Evolutionary conservation across 2,329 filamentous ascomycete genomes (phyloP).

Genomic region (Colletotrichum sidae): DNA sequence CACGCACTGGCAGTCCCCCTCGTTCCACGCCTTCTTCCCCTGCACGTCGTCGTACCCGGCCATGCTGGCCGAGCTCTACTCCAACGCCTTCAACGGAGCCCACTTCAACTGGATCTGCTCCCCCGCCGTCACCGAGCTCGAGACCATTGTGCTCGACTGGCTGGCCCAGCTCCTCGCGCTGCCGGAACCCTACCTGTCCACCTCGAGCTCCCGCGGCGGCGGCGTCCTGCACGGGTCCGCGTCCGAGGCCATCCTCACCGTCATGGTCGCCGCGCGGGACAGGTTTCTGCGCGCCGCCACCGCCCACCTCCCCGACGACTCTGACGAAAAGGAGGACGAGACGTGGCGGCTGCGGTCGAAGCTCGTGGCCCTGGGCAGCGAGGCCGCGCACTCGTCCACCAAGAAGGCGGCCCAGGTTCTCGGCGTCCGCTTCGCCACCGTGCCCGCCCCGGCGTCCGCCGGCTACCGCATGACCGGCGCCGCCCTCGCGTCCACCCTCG

Average conservation of each 20-base stretch:
- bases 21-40: constrained; percentile 97
- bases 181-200: constrained; percentile 79
- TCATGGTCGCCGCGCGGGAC: constrained; percentile 89
- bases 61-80: constrained; percentile 94
- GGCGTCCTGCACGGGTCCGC: constrained; percentile 96
- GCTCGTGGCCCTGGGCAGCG: constrained; percentile 83
- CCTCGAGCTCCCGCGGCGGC: constrained; percentile 77
- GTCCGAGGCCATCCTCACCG: constrained; percentile 86
- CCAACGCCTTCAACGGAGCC: constrained; percentile 85
- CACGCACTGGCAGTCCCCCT: constrained; percentile 94
- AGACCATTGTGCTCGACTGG: constrained; percentile 95
- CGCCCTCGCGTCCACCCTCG: constrained; percentile 70
- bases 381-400: constrained; percentile 84
- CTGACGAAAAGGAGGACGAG: constrained; percentile 77
- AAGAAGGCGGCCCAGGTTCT: constrained; percentile 90
- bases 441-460: constrained; percentile 71
- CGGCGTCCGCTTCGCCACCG: constrained; percentile 81
- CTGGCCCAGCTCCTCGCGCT: constrained; percentile 80
- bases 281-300: constrained; percentile 75
- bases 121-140: constrained; percentile 90
- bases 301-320: constrained; percentile 58
- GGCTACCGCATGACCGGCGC: constrained; percentile 78
- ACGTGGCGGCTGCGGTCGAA: constrained; percentile 64
- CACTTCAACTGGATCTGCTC: constrained; percentile 98
- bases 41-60: constrained; percentile 84